A percentile compares a stretch with the other conserved stretches of the same genome.
Evolutionary conservation across 75 land plant genomes (phyloP).

Genomic region (Pseudotsuga menziesii): DNA sequence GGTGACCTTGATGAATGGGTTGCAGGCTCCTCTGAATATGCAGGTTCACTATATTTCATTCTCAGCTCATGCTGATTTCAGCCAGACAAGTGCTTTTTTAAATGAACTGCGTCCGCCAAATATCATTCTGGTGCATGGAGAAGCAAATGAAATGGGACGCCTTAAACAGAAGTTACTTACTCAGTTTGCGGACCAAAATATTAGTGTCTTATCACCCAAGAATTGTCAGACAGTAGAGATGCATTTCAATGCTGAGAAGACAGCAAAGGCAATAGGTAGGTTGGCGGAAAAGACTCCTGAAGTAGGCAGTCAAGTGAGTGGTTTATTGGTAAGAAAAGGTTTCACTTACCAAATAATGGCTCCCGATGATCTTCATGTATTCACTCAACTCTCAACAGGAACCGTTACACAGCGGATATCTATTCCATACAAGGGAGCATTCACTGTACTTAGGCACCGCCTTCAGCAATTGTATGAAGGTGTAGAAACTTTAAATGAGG

Average conservation of each 20-base stretch:
- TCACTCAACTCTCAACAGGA: slow-evolving; percentile 87
- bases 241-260: slow-evolving; percentile 91
- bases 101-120: slow-evolving; percentile 88
- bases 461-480: slow-evolving; percentile 87
- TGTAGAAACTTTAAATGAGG: slow-evolving; percentile 57
- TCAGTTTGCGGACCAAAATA: slow-evolving; percentile 79
- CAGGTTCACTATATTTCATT: slow-evolving; percentile 92
- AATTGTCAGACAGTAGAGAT: slow-evolving; percentile 97
- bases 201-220: slow-evolving; percentile 77
- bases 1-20: slow-evolving; percentile 87
- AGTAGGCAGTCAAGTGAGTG: slow-evolving; percentile 78
- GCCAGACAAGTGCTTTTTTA: slow-evolving; percentile 88
- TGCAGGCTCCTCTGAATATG: slow-evolving; percentile 90
- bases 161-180: slow-evolving; percentile 76
- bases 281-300: slow-evolving; percentile 86
- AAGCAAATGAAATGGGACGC: slow-evolving; percentile 94
- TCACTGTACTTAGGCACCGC: slow-evolving; percentile 69
- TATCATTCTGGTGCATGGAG: slow-evolving; percentile 96
- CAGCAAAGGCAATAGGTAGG: slow-evolving; percentile 88
- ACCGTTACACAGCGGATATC: slow-evolving; percentile 83
- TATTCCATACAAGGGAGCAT: slow-evolving; percentile 82
- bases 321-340: slow-evolving; percentile 88
- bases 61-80: slow-evolving; percentile 98
- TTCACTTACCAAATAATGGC: slow-evolving; percentile 97
- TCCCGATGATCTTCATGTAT: slow-evolving; percentile 88